Percentiles rank a stretch among this genome's conserved stretches.
Conservation (phyloP, 139 green algal genomes). For the Auxenochlorella pyrenoidosa region DNA sequence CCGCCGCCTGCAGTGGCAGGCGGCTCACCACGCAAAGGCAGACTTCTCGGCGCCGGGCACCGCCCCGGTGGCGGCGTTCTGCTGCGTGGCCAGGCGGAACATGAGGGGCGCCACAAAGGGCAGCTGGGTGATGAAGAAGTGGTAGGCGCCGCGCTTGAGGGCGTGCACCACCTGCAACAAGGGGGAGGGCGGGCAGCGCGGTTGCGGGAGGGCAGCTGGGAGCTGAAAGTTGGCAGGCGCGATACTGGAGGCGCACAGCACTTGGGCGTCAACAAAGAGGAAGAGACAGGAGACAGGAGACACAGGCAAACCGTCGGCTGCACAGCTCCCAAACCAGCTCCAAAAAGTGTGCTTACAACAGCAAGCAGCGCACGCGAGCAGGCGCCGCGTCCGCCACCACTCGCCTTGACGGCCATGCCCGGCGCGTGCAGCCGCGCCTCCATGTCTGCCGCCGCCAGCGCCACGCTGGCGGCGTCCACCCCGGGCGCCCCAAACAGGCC, state of each 20-base stretch:
- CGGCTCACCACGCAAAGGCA: constrained; percentile 52
- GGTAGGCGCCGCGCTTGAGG: constrained; percentile 44
- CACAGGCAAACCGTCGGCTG: too few species aligned
- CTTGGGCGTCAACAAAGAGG: too few species aligned
- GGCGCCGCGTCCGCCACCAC: too few species aligned
- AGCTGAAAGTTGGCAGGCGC: neutral
- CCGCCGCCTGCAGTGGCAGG: too few species aligned
- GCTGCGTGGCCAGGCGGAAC: constrained; percentile 47
- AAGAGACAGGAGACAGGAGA: too few species aligned
- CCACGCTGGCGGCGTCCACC: constrained; percentile 39
- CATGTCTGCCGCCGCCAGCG: constrained; percentile 4
- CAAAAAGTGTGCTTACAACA: too few species aligned
- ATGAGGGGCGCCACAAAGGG: constrained; percentile 52
- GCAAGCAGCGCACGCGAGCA: too few species aligned
- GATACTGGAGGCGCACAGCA: too few species aligned
- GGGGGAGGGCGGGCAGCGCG: too few species aligned
- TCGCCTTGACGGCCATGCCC: neutral
- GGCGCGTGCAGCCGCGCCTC: constrained; percentile 17
- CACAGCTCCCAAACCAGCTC: too few species aligned
- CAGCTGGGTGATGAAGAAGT: constrained; percentile 45
- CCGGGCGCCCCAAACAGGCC: constrained; percentile 43
- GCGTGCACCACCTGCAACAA: constrained; percentile 39
- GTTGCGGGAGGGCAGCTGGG: too few species aligned
- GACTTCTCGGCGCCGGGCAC: constrained; percentile 59
- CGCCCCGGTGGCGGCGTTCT: constrained; percentile 46